Evolutionary conservation across 257 asterid genomes (phyloP).

Genomic region (Mitragyna speciosa): DNA sequence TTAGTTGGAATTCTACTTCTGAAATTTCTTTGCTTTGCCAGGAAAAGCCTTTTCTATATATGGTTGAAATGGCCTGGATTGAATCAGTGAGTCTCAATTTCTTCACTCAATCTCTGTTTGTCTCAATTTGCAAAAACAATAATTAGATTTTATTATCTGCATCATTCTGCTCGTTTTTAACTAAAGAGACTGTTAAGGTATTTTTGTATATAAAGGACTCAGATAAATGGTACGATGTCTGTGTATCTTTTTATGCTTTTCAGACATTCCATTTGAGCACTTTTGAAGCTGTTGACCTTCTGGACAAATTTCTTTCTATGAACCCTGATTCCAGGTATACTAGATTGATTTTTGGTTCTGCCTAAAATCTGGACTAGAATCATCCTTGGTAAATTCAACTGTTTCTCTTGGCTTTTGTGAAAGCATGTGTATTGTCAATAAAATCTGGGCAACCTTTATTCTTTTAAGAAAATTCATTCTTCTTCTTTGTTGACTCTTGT

Average conservation of each 20-base stretch:
- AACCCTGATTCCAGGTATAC: conserved; percentile 78
- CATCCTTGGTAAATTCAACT: not conserved
- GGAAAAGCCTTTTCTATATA: conserved; percentile 79
- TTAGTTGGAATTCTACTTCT: not conserved
- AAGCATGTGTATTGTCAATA: not conserved
- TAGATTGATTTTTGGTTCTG: not conserved
- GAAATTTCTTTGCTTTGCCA: conserved; percentile 32
- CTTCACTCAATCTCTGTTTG: not conserved
- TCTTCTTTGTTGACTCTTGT: not conserved
- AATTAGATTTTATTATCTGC: not conserved
- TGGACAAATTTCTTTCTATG: conserved; percentile 83
- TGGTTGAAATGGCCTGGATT: conserved; percentile 85
- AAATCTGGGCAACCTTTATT: not conserved
- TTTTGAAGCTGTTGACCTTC: conserved; percentile 73
- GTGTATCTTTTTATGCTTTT: conserved; percentile 21
- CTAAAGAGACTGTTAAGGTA: not conserved
- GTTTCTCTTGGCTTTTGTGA: not conserved
- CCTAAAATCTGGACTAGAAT: not conserved
- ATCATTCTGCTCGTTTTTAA: not conserved
- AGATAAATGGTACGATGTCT: conserved; percentile 12
- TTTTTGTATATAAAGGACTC: not conserved
- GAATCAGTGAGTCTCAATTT: conserved; percentile 60
- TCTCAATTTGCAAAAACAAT: not conserved
- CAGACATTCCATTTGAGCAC: conserved; percentile 74
- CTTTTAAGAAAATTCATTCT: not conserved